These are phyloP conservation scores for Fusarium sp. DNA, from an alignment of 2,329 filamentous ascomycete genomes.

Conservation along the genomic window DNA sequence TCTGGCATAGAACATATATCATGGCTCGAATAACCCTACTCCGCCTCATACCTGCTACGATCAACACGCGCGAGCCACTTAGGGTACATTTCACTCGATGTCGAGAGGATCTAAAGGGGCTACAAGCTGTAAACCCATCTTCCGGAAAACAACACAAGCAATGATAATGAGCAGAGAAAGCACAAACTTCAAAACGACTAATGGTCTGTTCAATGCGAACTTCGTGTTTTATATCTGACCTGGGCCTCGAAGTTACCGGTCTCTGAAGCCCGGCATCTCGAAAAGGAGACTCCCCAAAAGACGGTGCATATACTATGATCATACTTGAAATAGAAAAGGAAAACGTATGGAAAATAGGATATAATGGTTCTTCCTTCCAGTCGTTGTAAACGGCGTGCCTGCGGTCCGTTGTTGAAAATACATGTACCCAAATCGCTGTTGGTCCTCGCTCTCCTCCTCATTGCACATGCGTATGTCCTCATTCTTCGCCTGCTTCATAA, in stretches of 20 bases:
- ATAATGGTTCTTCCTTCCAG: not conserved
- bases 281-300: not conserved
- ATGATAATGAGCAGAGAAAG: not conserved
- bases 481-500: not conserved
- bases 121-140: not conserved
- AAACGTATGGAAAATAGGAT: slow-evolving; percentile 5
- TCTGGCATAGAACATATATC: not conserved
- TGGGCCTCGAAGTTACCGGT: slow-evolving; percentile 13
- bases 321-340: not conserved
- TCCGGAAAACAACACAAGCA: not conserved
- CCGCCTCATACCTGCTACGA: not conserved
- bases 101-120: not conserved
- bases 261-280: slow-evolving; percentile 22
- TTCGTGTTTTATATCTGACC: slow-evolving; percentile 4
- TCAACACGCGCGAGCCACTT: not conserved
- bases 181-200: not conserved
- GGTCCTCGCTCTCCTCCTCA: not conserved
- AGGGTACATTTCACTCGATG: not conserved
- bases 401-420: slow-evolving; percentile 19
- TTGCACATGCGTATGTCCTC: not conserved
- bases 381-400: slow-evolving; percentile 26
- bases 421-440: slow-evolving; percentile 2
- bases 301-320: not conserved
- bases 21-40: not conserved
- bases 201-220: not conserved